These are phyloP conservation scores for Epichloe scottii DNA, from an alignment of 2,329 filamentous ascomycete genomes.

Conservation along the genomic window DNA sequence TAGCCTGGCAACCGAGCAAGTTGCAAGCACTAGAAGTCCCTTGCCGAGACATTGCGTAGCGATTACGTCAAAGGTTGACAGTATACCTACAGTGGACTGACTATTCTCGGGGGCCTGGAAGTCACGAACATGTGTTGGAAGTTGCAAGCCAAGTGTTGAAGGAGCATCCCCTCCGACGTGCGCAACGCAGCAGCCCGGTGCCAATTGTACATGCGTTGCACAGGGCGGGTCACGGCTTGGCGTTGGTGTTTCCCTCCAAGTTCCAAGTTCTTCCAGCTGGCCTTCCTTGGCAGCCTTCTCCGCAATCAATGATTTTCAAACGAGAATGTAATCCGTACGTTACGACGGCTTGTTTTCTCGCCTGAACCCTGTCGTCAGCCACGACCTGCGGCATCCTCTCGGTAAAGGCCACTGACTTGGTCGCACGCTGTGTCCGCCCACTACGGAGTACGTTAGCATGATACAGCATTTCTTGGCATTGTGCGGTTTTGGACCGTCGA, in stretches of 20 bases:
- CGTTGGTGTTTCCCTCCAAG: too few relatives aligned
- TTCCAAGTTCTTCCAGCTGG: too few relatives aligned
- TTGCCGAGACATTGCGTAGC: background rate
- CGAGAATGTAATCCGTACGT: too few relatives aligned
- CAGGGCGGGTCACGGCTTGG: too few relatives aligned
- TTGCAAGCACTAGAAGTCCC: background rate
- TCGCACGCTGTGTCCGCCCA: background rate
- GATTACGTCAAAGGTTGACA: background rate
- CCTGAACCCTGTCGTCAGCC: background rate
- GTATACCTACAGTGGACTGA: too few relatives aligned
- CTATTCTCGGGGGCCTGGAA: too few relatives aligned
- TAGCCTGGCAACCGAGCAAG: background rate
- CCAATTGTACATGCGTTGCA: too few relatives aligned
- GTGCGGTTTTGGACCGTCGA: background rate
- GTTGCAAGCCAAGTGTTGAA: background rate
- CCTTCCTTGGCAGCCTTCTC: too few relatives aligned
- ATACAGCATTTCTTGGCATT: conserved; percentile 4
- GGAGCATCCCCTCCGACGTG: background rate
- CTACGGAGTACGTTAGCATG: background rate
- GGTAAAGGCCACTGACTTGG: too few relatives aligned
- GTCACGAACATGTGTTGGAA: background rate
- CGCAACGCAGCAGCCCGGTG: background rate
- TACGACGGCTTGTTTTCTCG: background rate
- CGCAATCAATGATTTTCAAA: too few relatives aligned
- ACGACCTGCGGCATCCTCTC: background rate